Percentiles rank a stretch among this genome's conserved stretches.
phyloP scores from a whole-genome alignment of 2,329 filamentous ascomycete species.

The Ophiosphaerella korrae region DNA sequence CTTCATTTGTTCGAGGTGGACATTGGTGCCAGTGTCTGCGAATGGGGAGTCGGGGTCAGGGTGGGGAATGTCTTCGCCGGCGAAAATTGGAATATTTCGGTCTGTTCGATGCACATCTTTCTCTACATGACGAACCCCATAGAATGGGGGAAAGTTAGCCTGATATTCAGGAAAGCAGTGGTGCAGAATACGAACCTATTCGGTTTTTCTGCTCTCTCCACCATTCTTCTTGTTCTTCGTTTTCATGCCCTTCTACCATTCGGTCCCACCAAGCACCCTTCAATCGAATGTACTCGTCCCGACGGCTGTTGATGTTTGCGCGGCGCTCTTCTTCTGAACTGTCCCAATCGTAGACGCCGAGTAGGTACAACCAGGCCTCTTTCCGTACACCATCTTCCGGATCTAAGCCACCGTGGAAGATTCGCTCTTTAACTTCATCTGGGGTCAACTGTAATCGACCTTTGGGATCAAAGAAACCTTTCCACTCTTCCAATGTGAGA shows the following conservation, averaged over 20 bases:
- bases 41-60: slow-evolving; percentile 96
- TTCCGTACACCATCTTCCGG: slow-evolving; percentile 90
- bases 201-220: slow-evolving; percentile 93
- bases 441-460: slow-evolving; percentile 79
- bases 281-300: slow-evolving; percentile 91
- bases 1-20: slow-evolving; percentile 98
- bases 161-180: slow-evolving; percentile 2
- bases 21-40: slow-evolving; percentile 89
- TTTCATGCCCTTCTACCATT: slow-evolving; percentile 79
- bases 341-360: slow-evolving; percentile 93
- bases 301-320: slow-evolving; percentile 78
- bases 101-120: slow-evolving; percentile 99
- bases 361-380: slow-evolving; percentile 92
- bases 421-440: slow-evolving; percentile 94
- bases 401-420: slow-evolving; percentile 93
- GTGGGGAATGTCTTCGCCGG: slow-evolving; percentile 94
- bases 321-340: slow-evolving; percentile 84
- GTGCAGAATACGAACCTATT: slow-evolving; percentile 71
- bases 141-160: slow-evolving; percentile 59
- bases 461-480: slow-evolving; percentile 81
- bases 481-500: slow-evolving; percentile 86
- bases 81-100: slow-evolving; percentile 91
- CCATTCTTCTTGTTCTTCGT: slow-evolving; percentile 85
- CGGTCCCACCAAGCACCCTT: slow-evolving; percentile 98
- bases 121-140: slow-evolving; percentile 69